Conservation (phyloP, 2,329 filamentous ascomycete species). For the Colletotrichum sp. region DNA sequence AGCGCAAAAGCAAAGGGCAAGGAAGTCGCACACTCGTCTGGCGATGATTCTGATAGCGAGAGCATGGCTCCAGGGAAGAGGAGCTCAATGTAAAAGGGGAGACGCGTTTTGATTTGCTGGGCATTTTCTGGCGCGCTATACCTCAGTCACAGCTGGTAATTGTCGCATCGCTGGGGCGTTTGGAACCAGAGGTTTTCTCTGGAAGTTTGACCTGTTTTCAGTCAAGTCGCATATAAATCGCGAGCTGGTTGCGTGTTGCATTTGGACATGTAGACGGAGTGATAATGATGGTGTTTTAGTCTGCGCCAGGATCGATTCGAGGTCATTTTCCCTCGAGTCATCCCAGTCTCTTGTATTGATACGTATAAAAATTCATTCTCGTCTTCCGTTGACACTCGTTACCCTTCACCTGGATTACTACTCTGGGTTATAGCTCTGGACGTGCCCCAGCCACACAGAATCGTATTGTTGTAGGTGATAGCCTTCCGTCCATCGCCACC, state of each 20-base stretch:
- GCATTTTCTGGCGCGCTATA: slow-evolving; percentile 21
- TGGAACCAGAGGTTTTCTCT: not conserved
- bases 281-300: slow-evolving; percentile 13
- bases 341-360: slow-evolving; percentile 12
- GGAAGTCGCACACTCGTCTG: slow-evolving; percentile 39
- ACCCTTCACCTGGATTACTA: not conserved
- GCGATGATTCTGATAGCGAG: slow-evolving; percentile 29
- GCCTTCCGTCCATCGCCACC: not conserved
- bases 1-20: slow-evolving; percentile 53
- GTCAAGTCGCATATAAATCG: not conserved
- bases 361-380: not conserved
- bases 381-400: not conserved
- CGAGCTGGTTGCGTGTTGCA: slow-evolving; percentile 1
- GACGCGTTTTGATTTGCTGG: slow-evolving; percentile 11
- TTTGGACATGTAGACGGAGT: slow-evolving; percentile 13
- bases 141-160: slow-evolving; percentile 10
- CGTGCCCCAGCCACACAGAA: not conserved
- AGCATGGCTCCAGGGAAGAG: slow-evolving; percentile 33
- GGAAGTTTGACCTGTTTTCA: not conserved
- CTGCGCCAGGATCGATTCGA: not conserved
- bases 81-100: slow-evolving; percentile 43
- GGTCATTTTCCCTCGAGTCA: not conserved
- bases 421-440: not conserved
- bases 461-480: not conserved
- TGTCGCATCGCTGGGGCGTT: slow-evolving; percentile 14